Base-by-base conservation (phyloP, 1,139 yeast genomes). In the Martiniozyma asiatica region DNA sequence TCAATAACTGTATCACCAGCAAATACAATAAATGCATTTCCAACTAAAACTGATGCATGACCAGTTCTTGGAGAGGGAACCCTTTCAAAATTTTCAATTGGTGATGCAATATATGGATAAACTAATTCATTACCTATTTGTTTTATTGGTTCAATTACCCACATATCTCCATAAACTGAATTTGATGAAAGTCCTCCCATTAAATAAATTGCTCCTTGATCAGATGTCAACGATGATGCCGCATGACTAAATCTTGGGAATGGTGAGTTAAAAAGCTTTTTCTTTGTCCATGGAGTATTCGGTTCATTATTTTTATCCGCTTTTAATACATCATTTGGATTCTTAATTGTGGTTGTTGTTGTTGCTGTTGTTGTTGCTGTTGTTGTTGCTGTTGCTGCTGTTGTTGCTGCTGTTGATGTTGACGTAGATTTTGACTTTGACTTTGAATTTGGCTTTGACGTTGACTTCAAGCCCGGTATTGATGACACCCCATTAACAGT, bases 61-160 rank as follows among this genome's bases (percentile, higher is more conserved):
- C 98, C 97, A 5, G 89, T 96, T 45, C 98, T 73, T 18, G 98
- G 96, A 13, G 94, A 89, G 2, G 96, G 96, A 17, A 84, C 73
- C 14, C 73, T 67, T 30, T 75, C 81, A 21, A 68, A 63, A 24
- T 73, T 64, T 36, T 77, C 89, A 20, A 89, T 68, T 32, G 73
- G 71, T 35, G 68, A 67, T 4, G 93, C 78, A 9, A 63, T 56
- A 41, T 64, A 68, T 5, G 61, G 58, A 19, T 14, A 12, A 12
- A 11, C 12, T 7, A 13, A 35, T 33, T 22, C 17, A 6, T 25
- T 30, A 10, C 33, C 27, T 0, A 43, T 48, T 7, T 51, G 48
- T 13, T 57, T 56, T 27, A 60, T 61, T 8, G 79, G 76, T 30
- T 60, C 56, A 32, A 78, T 59, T 37, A 72, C 70, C 98, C 98